These are phyloP conservation scores for Crithidia thermophila DNA, from an alignment of 208 protist species.

Conservation along the genomic window DNA sequence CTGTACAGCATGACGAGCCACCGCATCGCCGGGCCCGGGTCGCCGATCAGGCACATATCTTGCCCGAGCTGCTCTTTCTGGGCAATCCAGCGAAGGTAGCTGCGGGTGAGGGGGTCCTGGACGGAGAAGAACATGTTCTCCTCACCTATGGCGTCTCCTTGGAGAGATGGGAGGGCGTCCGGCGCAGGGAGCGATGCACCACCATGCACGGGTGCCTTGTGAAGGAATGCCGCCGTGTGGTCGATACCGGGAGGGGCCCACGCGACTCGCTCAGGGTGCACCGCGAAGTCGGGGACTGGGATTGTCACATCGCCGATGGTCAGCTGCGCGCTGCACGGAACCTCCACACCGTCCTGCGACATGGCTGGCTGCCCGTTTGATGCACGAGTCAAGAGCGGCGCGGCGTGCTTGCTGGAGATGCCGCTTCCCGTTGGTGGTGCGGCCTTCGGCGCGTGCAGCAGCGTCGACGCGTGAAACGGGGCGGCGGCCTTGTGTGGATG, in stretches of 20 bases:
- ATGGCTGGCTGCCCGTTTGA: constrained; percentile 3
- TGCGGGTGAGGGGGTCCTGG: constrained; percentile 55
- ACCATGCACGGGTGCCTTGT: background rate
- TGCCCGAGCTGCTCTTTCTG: constrained; percentile 94
- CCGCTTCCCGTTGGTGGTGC: too few relatives aligned
- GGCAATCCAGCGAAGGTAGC: constrained; percentile 89
- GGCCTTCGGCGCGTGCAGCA: background rate
- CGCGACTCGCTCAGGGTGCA: constrained; percentile 67
- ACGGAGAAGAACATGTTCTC: constrained; percentile 71
- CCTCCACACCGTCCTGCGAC: constrained; percentile 18
- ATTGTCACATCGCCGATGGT: constrained; percentile 81
- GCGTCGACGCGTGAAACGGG: background rate
- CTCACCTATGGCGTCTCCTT: constrained; percentile 2
- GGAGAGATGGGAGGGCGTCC: constrained; percentile 14
- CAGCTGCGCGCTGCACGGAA: constrained; percentile 50
- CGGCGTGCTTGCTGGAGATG: too few relatives aligned
- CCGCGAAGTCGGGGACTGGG: constrained; percentile 53
- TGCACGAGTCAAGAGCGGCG: too few relatives aligned
- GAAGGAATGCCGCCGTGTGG: constrained; percentile 30
- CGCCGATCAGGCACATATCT: constrained; percentile 96
- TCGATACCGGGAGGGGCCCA: constrained; percentile 53
- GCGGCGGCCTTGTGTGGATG: too few relatives aligned
- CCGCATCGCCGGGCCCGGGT: constrained; percentile 84
- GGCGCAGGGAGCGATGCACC: too few relatives aligned
- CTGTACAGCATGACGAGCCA: constrained; percentile 87